A percentile compares a stretch with the other conserved stretches of the same genome.
Conservation (phyloP, 2,329 filamentous ascomycete genomes). For the Dactylonectria estremocensis region DNA sequence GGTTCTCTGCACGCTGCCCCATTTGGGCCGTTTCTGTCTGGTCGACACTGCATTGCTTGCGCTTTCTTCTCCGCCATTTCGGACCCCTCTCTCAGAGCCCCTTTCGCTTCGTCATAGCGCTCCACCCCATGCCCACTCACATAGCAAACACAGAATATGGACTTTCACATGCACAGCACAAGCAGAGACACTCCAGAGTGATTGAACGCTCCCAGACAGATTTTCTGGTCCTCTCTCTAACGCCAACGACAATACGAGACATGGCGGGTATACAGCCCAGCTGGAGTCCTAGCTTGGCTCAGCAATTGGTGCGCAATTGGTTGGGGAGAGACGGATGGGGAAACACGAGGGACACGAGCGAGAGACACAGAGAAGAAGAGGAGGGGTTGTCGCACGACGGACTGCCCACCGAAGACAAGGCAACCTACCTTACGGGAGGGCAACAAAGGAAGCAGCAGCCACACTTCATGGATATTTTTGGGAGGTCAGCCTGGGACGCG, state of each 20-base stretch:
- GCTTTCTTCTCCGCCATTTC: constrained; percentile 27
- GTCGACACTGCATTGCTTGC: constrained; percentile 7
- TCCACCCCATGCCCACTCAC: constrained; percentile 28
- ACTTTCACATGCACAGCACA: constrained; percentile 29
- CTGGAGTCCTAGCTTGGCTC: not conserved
- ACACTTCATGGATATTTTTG: constrained; percentile 46
- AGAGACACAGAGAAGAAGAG: not conserved
- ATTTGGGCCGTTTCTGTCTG: not conserved
- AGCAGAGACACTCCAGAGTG: not conserved
- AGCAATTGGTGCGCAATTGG: constrained; percentile 28
- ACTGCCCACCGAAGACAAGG: constrained; percentile 32
- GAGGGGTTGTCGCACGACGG: constrained; percentile 33
- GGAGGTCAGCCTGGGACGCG: constrained; percentile 39
- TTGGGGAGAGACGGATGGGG: not conserved
- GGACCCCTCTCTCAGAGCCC: constrained; percentile 8
- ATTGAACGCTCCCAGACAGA: constrained; percentile 3
- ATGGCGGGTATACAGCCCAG: not conserved
- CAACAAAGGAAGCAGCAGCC: constrained; percentile 18
- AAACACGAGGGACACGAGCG: constrained; percentile 8
- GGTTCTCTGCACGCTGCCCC: not conserved
- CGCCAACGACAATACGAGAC: not conserved
- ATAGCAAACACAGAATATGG: constrained; percentile 22
- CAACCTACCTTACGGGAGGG: constrained; percentile 3
- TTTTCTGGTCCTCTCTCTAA: not conserved
- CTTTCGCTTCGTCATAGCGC: constrained; percentile 28